phyloP scores from a whole-genome alignment of 768 basidiomycete species.

The Clitopilus hobsonii region DNA sequence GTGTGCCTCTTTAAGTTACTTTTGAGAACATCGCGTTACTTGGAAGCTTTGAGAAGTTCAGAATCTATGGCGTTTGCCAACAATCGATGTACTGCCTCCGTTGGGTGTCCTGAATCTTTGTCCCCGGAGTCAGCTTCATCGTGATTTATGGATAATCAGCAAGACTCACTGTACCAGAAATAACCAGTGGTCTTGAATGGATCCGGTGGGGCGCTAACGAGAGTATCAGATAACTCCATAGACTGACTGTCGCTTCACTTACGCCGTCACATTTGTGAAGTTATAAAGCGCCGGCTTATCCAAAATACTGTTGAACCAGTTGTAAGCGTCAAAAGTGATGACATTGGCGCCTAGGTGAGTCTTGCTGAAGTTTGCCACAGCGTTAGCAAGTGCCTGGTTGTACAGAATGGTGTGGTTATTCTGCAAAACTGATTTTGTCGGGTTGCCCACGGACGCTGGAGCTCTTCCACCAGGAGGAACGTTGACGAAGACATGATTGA shows the following conservation, averaged over 20 bases:
- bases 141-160: not conserved
- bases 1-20: slow-evolving; percentile 4
- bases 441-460: slow-evolving; percentile 32
- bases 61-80: slow-evolving; percentile 38
- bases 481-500: slow-evolving; percentile 48
- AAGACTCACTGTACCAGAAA: slow-evolving; percentile 49
- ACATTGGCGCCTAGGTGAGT: slow-evolving; percentile 34
- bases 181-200: slow-evolving; percentile 26
- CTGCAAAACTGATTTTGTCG: slow-evolving; percentile 27
- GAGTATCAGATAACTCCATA: not conserved
- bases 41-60: slow-evolving; percentile 17
- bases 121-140: not conserved
- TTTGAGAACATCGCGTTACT: not conserved
- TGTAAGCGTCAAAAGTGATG: slow-evolving; percentile 46
- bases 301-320: slow-evolving; percentile 43
- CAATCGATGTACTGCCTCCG: slow-evolving; percentile 40
- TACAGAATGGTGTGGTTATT: slow-evolving; percentile 35
- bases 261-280: slow-evolving; percentile 48
- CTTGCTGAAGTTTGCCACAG: slow-evolving; percentile 28
- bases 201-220: slow-evolving; percentile 38
- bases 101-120: slow-evolving; percentile 47
- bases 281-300: slow-evolving; percentile 35
- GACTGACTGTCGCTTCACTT: slow-evolving; percentile 3
- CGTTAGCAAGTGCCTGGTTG: slow-evolving; percentile 34
- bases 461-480: slow-evolving; percentile 50